Conservation (phyloP, 2,329 filamentous ascomycete genomes). For the Beauveria scarabaeidicola region DNA sequence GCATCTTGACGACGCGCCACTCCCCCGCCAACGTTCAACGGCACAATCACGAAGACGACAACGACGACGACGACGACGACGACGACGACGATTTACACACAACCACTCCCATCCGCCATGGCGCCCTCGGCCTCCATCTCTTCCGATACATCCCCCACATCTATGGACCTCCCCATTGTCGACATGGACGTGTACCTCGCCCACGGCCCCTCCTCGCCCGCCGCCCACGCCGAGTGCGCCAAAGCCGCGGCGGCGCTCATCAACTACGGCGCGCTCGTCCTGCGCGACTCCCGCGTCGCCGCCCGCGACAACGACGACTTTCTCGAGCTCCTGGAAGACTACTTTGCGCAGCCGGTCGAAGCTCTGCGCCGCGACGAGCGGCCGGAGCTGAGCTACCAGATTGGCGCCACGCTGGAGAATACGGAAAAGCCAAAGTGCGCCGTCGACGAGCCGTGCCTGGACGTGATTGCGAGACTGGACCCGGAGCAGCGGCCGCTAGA, state of each 20-base stretch:
- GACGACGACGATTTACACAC: not conserved
- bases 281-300: conserved; percentile 51
- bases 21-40: no score
- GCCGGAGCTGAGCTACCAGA: conserved; percentile 50
- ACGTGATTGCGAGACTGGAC: conserved; percentile 45
- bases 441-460: conserved; percentile 51
- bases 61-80: not conserved
- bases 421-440: conserved; percentile 57
- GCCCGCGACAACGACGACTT: conserved; percentile 48
- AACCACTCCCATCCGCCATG: not conserved
- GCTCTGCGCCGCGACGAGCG: conserved; percentile 43
- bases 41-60: not conserved
- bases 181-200: conserved; percentile 50
- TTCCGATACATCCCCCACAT: conserved; percentile 13
- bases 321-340: conserved; percentile 55
- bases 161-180: conserved; percentile 52
- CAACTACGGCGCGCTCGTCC: conserved; percentile 50
- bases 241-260: conserved; percentile 49
- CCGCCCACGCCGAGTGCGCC: conserved; percentile 41
- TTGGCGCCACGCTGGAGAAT: conserved; percentile 54
- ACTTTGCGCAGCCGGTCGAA: conserved; percentile 48
- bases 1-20: not conserved
- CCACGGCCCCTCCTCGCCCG: conserved; percentile 32
- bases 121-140: not conserved
- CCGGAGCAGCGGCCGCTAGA: conserved; percentile 50